Conservation (phyloP, 257 asterid species). For the Nicotiana obtusifolia region DNA sequence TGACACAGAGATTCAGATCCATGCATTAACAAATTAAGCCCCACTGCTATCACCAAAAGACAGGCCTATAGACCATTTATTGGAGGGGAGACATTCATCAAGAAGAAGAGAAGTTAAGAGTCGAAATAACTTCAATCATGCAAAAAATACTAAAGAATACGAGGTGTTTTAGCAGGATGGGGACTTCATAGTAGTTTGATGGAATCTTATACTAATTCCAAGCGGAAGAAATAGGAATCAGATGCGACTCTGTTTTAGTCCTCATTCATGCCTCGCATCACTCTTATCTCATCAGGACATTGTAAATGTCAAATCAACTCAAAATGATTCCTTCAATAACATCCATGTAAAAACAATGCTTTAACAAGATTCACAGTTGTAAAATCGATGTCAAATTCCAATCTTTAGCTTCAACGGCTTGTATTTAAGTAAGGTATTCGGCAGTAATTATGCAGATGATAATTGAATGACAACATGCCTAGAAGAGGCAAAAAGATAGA, state of each 20-base stretch:
- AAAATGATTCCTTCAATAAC: background rate
- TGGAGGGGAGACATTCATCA: background rate
- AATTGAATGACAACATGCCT: background rate
- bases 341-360: background rate
- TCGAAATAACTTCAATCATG: background rate
- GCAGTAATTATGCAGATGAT: background rate
- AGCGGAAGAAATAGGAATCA: background rate
- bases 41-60: background rate
- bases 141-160: background rate
- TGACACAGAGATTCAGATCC: background rate
- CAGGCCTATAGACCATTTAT: background rate
- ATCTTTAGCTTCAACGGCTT: background rate
- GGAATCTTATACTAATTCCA: background rate
- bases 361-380: background rate
- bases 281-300: background rate
- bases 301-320: background rate
- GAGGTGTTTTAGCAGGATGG: background rate
- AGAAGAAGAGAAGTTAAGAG: background rate
- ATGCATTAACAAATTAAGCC: background rate
- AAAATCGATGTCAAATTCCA: background rate
- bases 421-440: background rate
- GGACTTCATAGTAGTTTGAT: background rate
- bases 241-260: background rate
- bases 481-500: background rate
- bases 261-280: background rate